phyloP scores from a whole-genome alignment of 179 eudicot species.

The Silene vulgaris region DNA sequence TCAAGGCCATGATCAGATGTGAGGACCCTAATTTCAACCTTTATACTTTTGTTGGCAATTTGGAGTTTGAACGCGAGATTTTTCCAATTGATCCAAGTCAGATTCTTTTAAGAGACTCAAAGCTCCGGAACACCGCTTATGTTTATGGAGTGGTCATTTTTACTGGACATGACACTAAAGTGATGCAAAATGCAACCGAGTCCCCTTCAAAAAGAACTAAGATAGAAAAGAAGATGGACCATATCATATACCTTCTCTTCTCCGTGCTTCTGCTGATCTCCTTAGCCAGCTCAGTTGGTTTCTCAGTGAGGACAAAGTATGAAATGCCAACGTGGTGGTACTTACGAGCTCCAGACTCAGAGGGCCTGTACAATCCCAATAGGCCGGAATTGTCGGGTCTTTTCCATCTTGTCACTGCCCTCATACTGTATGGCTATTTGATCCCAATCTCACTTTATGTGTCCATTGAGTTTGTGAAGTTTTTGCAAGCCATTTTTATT shows the following conservation, averaged over 20 bases:
- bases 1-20: constrained; percentile 48
- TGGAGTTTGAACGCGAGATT: constrained; percentile 40
- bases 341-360: constrained; percentile 29
- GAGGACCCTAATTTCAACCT: constrained; percentile 48
- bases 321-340: constrained; percentile 42
- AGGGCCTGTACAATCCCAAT: constrained; percentile 33
- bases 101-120: constrained; percentile 45
- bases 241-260: constrained; percentile 46
- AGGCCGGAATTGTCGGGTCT: constrained; percentile 50
- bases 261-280: constrained; percentile 47
- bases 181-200: constrained; percentile 47
- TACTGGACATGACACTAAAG: constrained; percentile 53
- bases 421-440: constrained; percentile 83
- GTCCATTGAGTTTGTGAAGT: constrained; percentile 94
- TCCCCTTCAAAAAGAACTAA: constrained; percentile 49
- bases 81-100: constrained; percentile 49
- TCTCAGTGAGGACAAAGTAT: constrained; percentile 37
- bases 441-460: constrained; percentile 94
- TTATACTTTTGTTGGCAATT: constrained; percentile 47
- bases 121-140: constrained; percentile 42
- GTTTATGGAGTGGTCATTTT: constrained; percentile 48
- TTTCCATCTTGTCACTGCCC: constrained; percentile 82
- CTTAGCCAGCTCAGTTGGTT: constrained; percentile 42
- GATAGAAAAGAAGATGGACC: constrained; percentile 47
- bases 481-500: constrained; percentile 86